phyloP scores from a whole-genome alignment of 2,329 filamentous ascomycete genomes.

The Fusarium duplospermum region DNA sequence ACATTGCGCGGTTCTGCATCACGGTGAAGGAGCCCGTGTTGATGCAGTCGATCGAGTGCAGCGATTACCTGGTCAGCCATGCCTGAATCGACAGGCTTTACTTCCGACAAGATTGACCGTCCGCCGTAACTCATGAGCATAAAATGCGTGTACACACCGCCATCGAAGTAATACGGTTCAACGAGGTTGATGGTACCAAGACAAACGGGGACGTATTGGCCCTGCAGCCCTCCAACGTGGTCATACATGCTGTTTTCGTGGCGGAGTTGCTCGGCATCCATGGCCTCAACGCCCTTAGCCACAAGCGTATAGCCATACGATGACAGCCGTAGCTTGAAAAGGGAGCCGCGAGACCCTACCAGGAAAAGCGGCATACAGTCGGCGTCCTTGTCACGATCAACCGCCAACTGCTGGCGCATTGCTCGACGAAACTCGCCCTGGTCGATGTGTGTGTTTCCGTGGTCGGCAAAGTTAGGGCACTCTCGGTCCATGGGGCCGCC shows the following conservation, averaged over 20 bases:
- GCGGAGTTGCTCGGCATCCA: conserved; percentile 34
- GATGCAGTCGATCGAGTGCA: conserved; percentile 24
- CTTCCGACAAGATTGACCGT: conserved; percentile 1
- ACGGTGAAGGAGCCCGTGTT: conserved; percentile 42
- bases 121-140: conserved; percentile 50
- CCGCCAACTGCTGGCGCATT: conserved; percentile 44
- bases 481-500: conserved; percentile 39
- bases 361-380: conserved; percentile 46
- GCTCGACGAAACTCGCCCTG: conserved; percentile 42
- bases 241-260: conserved; percentile 50
- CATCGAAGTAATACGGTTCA: conserved; percentile 47
- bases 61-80: conserved; percentile 7
- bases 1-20: conserved; percentile 31
- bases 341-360: conserved; percentile 44
- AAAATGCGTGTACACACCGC: conserved; percentile 46
- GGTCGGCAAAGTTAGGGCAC: conserved; percentile 44
- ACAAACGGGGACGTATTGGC: conserved; percentile 49
- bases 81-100: neutral
- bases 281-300: conserved; percentile 51
- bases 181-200: conserved; percentile 47
- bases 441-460: conserved; percentile 38
- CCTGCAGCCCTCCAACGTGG: conserved; percentile 46
- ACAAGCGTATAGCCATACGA: conserved; percentile 53
- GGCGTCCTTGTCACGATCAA: conserved; percentile 46
- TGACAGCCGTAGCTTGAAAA: conserved; percentile 53